Percentiles rank a stretch among this genome's conserved stretches.
Evolutionary conservation across 106 monocot genomes (phyloP).

Genomic region (Agapanthus africanus): DNA sequence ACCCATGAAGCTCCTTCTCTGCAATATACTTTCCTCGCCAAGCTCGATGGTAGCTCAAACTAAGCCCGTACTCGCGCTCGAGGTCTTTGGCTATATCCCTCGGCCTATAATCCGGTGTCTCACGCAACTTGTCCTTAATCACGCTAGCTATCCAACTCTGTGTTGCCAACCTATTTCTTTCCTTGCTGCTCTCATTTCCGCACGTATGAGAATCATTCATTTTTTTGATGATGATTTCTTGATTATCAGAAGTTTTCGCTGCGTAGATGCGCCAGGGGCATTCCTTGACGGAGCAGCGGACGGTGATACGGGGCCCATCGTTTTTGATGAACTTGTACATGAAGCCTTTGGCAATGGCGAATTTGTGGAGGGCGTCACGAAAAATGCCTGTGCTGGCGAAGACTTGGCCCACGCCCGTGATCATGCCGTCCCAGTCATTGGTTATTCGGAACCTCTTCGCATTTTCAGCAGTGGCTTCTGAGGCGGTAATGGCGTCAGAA

Average conservation of each 20-base stretch:
- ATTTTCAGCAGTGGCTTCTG: conserved; percentile 24
- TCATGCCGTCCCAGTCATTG: conserved; percentile 56
- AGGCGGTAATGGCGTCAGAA: conserved; percentile 24
- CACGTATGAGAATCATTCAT: conserved; percentile 67
- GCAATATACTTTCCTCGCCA: conserved; percentile 87
- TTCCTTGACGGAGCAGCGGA: conserved; percentile 61
- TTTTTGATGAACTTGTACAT: conserved; percentile 78
- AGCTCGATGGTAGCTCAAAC: conserved; percentile 78
- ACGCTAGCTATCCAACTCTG: conserved; percentile 93
- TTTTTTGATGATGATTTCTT: conserved; percentile 71
- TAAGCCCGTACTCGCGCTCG: conserved; percentile 82
- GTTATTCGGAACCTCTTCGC: conserved; percentile 36
- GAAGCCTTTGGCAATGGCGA: conserved; percentile 84
- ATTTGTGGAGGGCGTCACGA: conserved; percentile 88
- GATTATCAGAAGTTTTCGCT: conserved; percentile 46
- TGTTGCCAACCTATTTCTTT: conserved; percentile 63
- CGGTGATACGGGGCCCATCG: conserved; percentile 78
- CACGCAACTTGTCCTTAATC: conserved; percentile 88
- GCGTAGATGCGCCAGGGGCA: conserved; percentile 94
- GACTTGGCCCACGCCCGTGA: conserved; percentile 80
- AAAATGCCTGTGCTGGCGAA: conserved; percentile 66
- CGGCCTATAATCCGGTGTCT: conserved; percentile 77
- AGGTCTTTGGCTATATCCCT: conserved; percentile 86
- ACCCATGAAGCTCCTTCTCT: conserved; percentile 74
- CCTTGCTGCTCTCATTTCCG: conserved; percentile 43